These are phyloP conservation scores for Microcyclosporella mali DNA, from an alignment of 2,329 filamentous ascomycete species.

Conservation along the genomic window DNA sequence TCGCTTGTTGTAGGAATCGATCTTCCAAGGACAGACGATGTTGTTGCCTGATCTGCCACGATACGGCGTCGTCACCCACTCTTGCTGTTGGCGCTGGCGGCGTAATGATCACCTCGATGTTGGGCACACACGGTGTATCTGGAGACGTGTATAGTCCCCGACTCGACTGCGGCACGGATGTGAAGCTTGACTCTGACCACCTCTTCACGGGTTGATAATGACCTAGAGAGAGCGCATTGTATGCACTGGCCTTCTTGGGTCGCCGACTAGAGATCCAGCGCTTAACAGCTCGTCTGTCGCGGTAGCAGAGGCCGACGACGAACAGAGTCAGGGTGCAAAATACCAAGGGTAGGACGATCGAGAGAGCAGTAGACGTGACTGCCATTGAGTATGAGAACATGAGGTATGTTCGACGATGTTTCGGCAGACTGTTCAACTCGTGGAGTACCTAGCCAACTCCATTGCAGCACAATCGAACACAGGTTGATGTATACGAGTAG, in stretches of 20 bases:
- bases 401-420: no score
- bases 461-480: no score
- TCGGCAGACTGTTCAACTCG: no score
- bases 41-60: slow-evolving; percentile 6
- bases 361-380: no score
- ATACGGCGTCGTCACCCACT: not conserved
- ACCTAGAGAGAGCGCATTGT: slow-evolving; percentile 3
- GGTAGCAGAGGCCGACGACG: no score
- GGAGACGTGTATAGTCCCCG: not conserved
- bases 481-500: no score
- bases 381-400: no score
- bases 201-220: slow-evolving; percentile 1
- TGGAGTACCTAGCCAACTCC: no score
- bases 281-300: no score
- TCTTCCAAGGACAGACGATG: slow-evolving; percentile 1
- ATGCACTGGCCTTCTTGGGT: not conserved
- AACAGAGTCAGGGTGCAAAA: no score
- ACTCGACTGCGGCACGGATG: slow-evolving; percentile 1
- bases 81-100: not conserved
- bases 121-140: not conserved
- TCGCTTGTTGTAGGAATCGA: not conserved
- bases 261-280: not conserved
- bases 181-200: slow-evolving; percentile 4
- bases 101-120: not conserved
- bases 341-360: no score